Conservation (phyloP, 1,284 basidiomycete species). For the Ceratobasidium papillatum region DNA sequence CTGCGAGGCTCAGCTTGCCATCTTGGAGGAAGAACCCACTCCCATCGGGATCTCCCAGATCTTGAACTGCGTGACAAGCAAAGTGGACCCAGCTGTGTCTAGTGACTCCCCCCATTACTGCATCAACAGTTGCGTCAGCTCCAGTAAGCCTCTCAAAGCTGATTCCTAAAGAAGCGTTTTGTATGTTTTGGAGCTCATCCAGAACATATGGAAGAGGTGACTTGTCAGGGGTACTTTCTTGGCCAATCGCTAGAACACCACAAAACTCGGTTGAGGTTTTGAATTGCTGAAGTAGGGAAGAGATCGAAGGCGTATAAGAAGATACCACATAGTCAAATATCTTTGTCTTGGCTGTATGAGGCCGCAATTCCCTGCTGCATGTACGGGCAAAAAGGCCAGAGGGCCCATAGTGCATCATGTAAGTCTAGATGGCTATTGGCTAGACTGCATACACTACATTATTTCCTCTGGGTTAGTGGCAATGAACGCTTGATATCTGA, state of each 20-base stretch:
- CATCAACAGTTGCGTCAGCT: not conserved
- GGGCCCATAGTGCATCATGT: conserved; percentile 25
- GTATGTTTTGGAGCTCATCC: not conserved
- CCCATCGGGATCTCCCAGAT: not conserved
- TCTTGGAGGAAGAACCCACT: conserved; percentile 19
- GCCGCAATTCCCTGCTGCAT: conserved; percentile 4
- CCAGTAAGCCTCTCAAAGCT: not conserved
- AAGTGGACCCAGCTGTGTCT: conserved; percentile 19
- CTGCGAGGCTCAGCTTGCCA: not conserved
- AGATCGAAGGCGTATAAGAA: conserved; percentile 7
- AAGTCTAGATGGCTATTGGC: not conserved
- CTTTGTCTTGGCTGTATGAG: not conserved
- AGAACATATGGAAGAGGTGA: not conserved
- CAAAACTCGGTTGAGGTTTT: not conserved
- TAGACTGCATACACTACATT: not conserved
- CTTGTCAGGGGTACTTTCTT: not conserved
- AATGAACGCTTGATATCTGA: not conserved
- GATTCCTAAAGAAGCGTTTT: not conserved
- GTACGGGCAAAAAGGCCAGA: conserved; percentile 14
- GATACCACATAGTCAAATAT: conserved; percentile 16
- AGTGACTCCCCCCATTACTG: not conserved
- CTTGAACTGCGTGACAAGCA: conserved; percentile 17
- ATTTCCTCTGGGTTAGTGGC: not conserved
- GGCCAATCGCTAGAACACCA: conserved; percentile 6
- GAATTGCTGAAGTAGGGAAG: not conserved